Evolutionary conservation across 768 basidiomycete species (phyloP), one percentile per base, ranked within the genome.

Genomic region (Russula sp.): DNA sequence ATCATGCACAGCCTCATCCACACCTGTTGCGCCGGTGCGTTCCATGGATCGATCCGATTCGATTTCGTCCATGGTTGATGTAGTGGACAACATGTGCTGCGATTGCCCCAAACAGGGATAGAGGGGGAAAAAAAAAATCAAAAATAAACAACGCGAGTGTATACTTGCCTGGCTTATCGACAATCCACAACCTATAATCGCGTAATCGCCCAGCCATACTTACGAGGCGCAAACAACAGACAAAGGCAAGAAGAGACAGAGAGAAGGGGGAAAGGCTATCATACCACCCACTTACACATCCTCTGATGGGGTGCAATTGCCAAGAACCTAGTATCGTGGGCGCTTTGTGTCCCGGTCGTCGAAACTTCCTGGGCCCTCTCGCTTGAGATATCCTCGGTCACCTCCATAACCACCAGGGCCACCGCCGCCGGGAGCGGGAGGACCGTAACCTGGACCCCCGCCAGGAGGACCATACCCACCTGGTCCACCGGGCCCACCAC

Each of bases 281-380:
- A 59, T 63, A 63, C 62, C 62, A 59, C 57, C 51, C 51, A 63
- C 57, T 58, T 58, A 48, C 61, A 59, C 45, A 48, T 46, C 22
- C 46, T 52, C 46, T 41, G 38, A 16, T 52, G 36, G 38, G 18
- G 50, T 46, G 49, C 20, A 46, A 58, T 53, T 58, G 61, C 50
- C 14, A 46, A 38, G 36, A 49, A 61, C 49, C 50, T 63, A 92
- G 75, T 88, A 90, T 70, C 90, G 83, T 69, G 87, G 85, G 70
- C 90, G 86, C 75, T 93, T 93, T 38, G 79, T 69, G 67, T 91
- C 90, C 67, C 90, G 82, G 73, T 92, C 90, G 70, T 92, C 90
- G 73, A 81, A 88, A 73, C 62, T 47, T 55, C 86, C 86, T 67
- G 81, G 83, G 70, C 86, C 85, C 70, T 81, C 81, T 66, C 89